These are phyloP conservation scores for Ensete glaucum DNA, from an alignment of 176 grass and related monocot species.

Conservation along the genomic window DNA sequence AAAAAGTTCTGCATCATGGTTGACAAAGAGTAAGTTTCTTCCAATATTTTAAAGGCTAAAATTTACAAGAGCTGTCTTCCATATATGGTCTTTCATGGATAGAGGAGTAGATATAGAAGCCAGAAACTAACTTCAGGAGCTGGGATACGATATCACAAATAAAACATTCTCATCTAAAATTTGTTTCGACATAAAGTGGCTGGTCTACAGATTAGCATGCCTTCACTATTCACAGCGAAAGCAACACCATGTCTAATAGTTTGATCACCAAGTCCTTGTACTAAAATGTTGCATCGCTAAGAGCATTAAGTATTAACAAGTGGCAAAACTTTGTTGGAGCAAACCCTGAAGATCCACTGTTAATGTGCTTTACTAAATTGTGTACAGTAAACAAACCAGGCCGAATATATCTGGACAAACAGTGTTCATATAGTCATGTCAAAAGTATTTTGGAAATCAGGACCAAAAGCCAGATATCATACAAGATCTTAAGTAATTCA, in stretches of 20 bases:
- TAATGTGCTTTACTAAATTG: too few species aligned
- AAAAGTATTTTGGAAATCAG: too few species aligned
- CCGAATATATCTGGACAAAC: too few species aligned
- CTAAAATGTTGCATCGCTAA: background rate
- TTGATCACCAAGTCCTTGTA: background rate
- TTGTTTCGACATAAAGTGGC: background rate
- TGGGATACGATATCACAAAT: background rate
- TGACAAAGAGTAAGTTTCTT: background rate
- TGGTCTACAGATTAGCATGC: background rate
- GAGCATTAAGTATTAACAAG: background rate
- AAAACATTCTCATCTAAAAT: background rate
- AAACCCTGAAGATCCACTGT: too few species aligned
- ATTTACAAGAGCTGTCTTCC: background rate
- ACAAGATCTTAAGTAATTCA: too few species aligned
- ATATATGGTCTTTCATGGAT: background rate
- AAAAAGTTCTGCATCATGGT: constrained; percentile 66
- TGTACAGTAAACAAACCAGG: too few species aligned
- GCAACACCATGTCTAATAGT: background rate
- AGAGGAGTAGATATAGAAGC: background rate
- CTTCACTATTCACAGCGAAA: background rate
- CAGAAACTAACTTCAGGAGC: background rate
- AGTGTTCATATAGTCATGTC: too few species aligned
- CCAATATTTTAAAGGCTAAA: background rate
- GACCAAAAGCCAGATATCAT: too few species aligned
- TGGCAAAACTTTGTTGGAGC: background rate